Percentiles rank a stretch among this genome's conserved stretches.
Conservation (phyloP, 1,284 basidiomycete genomes). For the Cutaneotrichosporon sp. region DNA sequence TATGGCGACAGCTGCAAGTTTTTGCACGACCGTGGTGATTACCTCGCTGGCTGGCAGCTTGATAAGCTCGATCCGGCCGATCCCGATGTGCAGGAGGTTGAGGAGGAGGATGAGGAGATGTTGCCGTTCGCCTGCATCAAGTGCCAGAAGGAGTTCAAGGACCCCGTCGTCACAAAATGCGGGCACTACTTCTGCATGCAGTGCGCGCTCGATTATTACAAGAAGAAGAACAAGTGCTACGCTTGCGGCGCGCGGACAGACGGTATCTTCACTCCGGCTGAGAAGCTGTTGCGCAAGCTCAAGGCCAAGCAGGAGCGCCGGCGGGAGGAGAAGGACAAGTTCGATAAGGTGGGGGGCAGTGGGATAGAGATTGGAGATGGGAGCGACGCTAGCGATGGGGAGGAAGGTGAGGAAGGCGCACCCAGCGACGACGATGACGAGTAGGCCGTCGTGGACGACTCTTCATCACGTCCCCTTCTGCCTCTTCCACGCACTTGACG, state of each 20-base stretch:
- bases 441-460: not conserved
- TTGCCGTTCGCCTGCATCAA: slow-evolving; percentile 96
- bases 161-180: slow-evolving; percentile 93
- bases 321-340: slow-evolving; percentile 39
- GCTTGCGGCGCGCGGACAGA: slow-evolving; percentile 90
- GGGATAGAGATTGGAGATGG: slow-evolving; percentile 58
- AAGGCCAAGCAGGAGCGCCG: slow-evolving; percentile 47
- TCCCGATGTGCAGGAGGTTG: slow-evolving; percentile 59
- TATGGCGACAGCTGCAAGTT: slow-evolving; percentile 99
- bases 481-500: no score
- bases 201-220: slow-evolving; percentile 87
- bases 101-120: slow-evolving; percentile 76
- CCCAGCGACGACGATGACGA: slow-evolving; percentile 24
- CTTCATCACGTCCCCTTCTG: not conserved
- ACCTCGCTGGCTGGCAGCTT: slow-evolving; percentile 97
- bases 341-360: slow-evolving; percentile 37
- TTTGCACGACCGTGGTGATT: slow-evolving; percentile 74
- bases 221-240: slow-evolving; percentile 91
- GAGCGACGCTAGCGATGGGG: slow-evolving; percentile 54
- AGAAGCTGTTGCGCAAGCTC: slow-evolving; percentile 53
- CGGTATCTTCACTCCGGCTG: slow-evolving; percentile 68
- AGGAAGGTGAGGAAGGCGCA: slow-evolving; percentile 1
- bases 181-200: slow-evolving; percentile 94
- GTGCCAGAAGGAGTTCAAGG: slow-evolving; percentile 89
- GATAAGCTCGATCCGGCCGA: slow-evolving; percentile 58